These are phyloP conservation scores for Huntiella savannae DNA, from an alignment of 2,329 filamentous ascomycete genomes.

Conservation along the genomic window DNA sequence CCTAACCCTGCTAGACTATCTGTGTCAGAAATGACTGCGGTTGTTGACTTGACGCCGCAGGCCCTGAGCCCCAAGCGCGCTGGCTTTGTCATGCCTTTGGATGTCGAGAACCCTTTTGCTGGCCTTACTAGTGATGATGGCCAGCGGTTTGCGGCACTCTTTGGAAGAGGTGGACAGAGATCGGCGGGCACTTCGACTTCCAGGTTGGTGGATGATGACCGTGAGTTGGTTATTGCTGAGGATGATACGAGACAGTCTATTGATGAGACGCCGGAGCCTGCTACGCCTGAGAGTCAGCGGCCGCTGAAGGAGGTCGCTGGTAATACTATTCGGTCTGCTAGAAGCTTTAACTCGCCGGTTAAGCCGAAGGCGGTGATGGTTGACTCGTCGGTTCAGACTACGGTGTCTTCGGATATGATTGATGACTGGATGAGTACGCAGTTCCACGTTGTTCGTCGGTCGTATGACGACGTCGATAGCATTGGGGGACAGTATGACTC, in stretches of 20 bases:
- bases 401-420: constrained; percentile 63
- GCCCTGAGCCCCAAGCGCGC: constrained; percentile 30
- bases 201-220: not conserved
- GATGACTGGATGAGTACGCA: constrained; percentile 46
- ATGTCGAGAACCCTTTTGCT: constrained; percentile 19
- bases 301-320: constrained; percentile 44
- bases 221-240: constrained; percentile 35
- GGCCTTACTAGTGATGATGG: constrained; percentile 13
- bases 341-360: constrained; percentile 17
- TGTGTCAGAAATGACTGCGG: constrained; percentile 7
- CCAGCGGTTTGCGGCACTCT: constrained; percentile 24
- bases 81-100: constrained; percentile 36
- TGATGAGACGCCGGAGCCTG: constrained; percentile 21
- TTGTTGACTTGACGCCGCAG: constrained; percentile 8
- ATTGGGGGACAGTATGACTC: constrained; percentile 26
- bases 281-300: constrained; percentile 35
- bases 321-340: constrained; percentile 28
- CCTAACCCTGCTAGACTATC: not conserved
- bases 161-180: constrained; percentile 14
- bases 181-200: not conserved
- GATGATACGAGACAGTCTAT: constrained; percentile 42
- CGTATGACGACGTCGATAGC: constrained; percentile 18
- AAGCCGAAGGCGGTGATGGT: constrained; percentile 4
- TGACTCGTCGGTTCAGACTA: constrained; percentile 49
- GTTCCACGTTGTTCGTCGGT: not conserved